phyloP scores from a whole-genome alignment of 2,329 filamentous ascomycete species.

The Clarireedia paspali region DNA sequence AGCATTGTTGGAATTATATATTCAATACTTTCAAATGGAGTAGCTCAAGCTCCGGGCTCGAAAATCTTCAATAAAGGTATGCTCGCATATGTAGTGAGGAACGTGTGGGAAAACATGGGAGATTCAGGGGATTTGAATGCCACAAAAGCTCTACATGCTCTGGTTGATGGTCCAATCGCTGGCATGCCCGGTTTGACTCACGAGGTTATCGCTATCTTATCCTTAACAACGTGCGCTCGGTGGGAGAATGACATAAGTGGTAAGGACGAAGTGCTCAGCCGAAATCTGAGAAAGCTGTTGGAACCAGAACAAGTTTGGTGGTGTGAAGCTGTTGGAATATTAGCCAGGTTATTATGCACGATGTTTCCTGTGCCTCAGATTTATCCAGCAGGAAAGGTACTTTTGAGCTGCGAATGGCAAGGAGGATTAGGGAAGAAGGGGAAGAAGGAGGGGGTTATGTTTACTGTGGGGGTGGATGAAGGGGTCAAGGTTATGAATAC shows the following conservation, averaged over 20 bases:
- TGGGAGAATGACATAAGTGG: conserved; percentile 59
- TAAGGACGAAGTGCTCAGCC: conserved; percentile 32
- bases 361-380: neutral
- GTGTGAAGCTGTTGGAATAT: conserved; percentile 27
- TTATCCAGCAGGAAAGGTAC: neutral
- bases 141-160: conserved; percentile 63
- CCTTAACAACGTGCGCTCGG: conserved; percentile 62
- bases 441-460: neutral
- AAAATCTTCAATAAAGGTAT: conserved; percentile 37
- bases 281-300: conserved; percentile 21
- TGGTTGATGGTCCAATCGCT: conserved; percentile 59
- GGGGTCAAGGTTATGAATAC: neutral
- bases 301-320: conserved; percentile 24
- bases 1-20: too few species aligned
- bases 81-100: conserved; percentile 38
- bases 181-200: conserved; percentile 66
- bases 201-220: conserved; percentile 60
- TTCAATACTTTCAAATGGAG: too few species aligned
- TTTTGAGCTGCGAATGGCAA: neutral
- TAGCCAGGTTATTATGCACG: neutral
- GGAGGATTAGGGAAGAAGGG: neutral
- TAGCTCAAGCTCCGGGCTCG: conserved; percentile 14
- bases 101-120: conserved; percentile 46
- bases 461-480: neutral
- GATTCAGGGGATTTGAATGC: conserved; percentile 47